Evolutionary conservation across 352 stramenopile species (phyloP), one percentile per base, ranked within the genome.

Genomic region (Phytophthora syringae): DNA sequence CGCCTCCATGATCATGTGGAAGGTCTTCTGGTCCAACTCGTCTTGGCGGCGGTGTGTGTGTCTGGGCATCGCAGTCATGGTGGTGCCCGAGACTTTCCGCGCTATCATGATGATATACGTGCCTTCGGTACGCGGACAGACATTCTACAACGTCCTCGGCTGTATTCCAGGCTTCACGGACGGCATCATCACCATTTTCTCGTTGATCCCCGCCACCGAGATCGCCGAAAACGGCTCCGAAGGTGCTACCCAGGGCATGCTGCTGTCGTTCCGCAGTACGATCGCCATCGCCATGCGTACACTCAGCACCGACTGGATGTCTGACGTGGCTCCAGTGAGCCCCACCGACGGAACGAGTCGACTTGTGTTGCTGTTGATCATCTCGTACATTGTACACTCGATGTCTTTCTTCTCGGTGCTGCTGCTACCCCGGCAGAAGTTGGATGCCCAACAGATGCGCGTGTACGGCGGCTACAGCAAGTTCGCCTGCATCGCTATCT

Each of bases 141-240:
- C 64, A n/a, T 79, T 92, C 24, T 90, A 80, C 59, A 76, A 89
- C 68, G 55, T 65, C 0, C 61, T 92, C 43, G 54, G 64, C 32
- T 86, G 74, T 53, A 66, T 90, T 40, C 74, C 77, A 44, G 74
- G 76, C 32, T 74, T 90, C 57, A 79, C 80, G 16, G 78, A 90
- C 45, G 84, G 74, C 7, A 77, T 92, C 39, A 82, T 88, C 57
- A 81, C 75, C 25, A 90, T 92, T 65, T 90, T 89, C 64, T 85
- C 80, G 50, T 71, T 88, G 57, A 84, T 90, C 11, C 76, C 81
- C 21, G 74, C 74, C 7, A 90, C 78, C 0, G 84, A 92, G 51
- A 89, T 92, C 53, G 84, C 80, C 24, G 81, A 92, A 59, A 87
- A 82, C 42, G 84, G 84, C 34, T 85, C 79, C 9, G 84, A 92